A percentile compares a stretch with the other conserved stretches of the same genome.
Conservation (phyloP, 2,329 filamentous ascomycete genomes). For the Scedosporium aurantiacum region DNA sequence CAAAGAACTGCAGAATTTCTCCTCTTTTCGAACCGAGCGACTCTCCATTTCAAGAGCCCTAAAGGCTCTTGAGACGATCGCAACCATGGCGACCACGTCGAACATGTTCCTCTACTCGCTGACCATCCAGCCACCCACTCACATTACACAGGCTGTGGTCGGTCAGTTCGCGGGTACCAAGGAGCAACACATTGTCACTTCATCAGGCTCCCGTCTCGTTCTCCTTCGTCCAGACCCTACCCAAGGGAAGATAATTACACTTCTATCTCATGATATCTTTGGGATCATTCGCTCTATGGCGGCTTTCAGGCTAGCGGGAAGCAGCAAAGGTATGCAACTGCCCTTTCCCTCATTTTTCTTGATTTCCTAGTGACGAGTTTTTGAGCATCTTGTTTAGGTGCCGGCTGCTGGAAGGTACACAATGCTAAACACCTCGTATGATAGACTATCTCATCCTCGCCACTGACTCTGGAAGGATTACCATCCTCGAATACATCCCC, state of each 20-base stretch:
- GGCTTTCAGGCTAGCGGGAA: constrained; percentile 84
- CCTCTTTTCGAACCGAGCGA: neutral
- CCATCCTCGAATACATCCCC: constrained; percentile 84
- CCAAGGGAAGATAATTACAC: constrained; percentile 73
- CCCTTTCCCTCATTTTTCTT: constrained; percentile 12
- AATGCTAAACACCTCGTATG: constrained; percentile 14
- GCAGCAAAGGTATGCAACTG: constrained; percentile 75
- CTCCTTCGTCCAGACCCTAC: constrained; percentile 77
- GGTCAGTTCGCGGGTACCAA: constrained; percentile 94
- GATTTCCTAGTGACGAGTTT: constrained; percentile 55
- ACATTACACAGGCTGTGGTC: constrained; percentile 79
- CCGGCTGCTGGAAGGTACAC: constrained; percentile 8
- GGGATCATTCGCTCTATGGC: constrained; percentile 86
- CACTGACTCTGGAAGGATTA: constrained; percentile 90
- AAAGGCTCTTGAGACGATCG: constrained; percentile 18
- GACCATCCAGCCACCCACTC: constrained; percentile 85
- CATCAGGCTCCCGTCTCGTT: constrained; percentile 78
- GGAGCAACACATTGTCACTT: constrained; percentile 94
- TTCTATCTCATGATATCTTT: constrained; percentile 89
- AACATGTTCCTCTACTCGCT: constrained; percentile 98
- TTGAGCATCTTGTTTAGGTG: too few relatives aligned
- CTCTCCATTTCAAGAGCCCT: constrained; percentile 1
- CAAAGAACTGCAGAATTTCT: neutral
- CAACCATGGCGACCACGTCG: constrained; percentile 86
- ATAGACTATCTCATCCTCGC: constrained; percentile 92